These are phyloP conservation scores for Letharia columbiana DNA, from an alignment of 495 filamentous ascomycete genomes.

Conservation along the genomic window DNA sequence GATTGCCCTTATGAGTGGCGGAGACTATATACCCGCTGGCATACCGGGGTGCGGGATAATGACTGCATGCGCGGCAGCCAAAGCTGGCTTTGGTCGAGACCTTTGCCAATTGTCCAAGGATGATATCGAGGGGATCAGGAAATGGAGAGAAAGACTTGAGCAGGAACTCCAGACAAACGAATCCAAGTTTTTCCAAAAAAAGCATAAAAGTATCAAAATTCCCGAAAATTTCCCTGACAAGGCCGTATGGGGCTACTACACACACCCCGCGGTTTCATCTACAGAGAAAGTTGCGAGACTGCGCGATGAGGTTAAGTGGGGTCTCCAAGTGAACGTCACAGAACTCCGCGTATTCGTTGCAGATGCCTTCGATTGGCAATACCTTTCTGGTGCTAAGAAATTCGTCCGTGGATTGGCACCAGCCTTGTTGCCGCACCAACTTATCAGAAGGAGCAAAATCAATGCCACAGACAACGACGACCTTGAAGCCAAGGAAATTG, in stretches of 20 bases:
- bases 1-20: constrained; percentile 90
- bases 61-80: constrained; percentile 79
- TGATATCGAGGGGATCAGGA: constrained; percentile 40
- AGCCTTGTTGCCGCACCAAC: constrained; percentile 57
- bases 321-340: constrained; percentile 53
- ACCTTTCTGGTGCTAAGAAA: constrained; percentile 69
- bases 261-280: constrained; percentile 68
- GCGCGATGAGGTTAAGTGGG: constrained; percentile 48
- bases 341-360: constrained; percentile 63
- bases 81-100: constrained; percentile 75
- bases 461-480: constrained; percentile 32
- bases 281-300: constrained; percentile 51
- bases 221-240: constrained; percentile 74
- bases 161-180: constrained; percentile 78
- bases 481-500: constrained; percentile 34
- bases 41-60: constrained; percentile 82
- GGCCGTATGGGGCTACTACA: constrained; percentile 77
- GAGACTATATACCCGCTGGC: constrained; percentile 88
- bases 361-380: constrained; percentile 80
- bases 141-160: constrained; percentile 67
- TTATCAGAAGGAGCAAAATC: constrained; percentile 32
- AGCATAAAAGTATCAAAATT: constrained; percentile 62
- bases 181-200: constrained; percentile 68
- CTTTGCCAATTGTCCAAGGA: constrained; percentile 47
- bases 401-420: constrained; percentile 76